These are phyloP conservation scores for Aspergillus sparsus DNA, from an alignment of 495 filamentous ascomycete species.

Conservation along the genomic window DNA sequence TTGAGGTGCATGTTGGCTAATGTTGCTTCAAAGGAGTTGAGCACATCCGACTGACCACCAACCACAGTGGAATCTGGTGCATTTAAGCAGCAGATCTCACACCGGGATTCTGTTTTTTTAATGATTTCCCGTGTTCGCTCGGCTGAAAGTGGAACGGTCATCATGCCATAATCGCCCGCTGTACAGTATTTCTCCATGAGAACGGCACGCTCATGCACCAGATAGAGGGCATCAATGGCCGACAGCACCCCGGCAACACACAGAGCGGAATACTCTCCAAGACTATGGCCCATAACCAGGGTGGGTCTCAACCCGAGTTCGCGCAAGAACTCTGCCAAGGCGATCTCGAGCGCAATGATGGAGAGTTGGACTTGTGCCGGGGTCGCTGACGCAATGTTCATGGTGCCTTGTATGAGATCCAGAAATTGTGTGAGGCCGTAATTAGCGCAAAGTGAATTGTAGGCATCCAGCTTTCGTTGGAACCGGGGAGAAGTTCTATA, in stretches of 20 bases:
- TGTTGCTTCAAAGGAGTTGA: slow-evolving; percentile 11
- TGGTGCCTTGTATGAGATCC: slow-evolving; percentile 23
- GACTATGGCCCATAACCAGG: slow-evolving; percentile 37
- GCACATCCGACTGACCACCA: slow-evolving; percentile 47
- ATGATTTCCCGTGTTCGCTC: not conserved
- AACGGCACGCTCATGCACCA: slow-evolving; percentile 29
- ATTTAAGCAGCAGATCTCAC: slow-evolving; percentile 62
- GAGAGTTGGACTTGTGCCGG: slow-evolving; percentile 27
- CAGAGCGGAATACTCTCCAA: slow-evolving; percentile 45
- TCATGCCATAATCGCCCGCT: slow-evolving; percentile 43
- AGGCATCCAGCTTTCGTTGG: slow-evolving; percentile 26
- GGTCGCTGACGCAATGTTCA: slow-evolving; percentile 13
- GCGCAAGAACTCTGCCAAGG: slow-evolving; percentile 23
- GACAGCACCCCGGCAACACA: slow-evolving; percentile 26
- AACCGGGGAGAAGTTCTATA: slow-evolving; percentile 30
- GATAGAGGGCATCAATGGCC: slow-evolving; percentile 29
- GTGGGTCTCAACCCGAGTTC: slow-evolving; percentile 23
- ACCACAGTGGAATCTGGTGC: slow-evolving; percentile 61
- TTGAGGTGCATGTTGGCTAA: slow-evolving; percentile 15
- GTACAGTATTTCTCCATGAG: slow-evolving; percentile 21
- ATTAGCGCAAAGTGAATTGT: slow-evolving; percentile 30
- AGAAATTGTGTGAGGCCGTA: slow-evolving; percentile 43
- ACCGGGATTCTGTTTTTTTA: slow-evolving; percentile 26
- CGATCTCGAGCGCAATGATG: slow-evolving; percentile 25
- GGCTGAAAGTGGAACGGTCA: slow-evolving; percentile 43